A percentile compares a stretch with the other conserved stretches of the same genome.
These are phyloP conservation scores for Candida orba DNA, from an alignment of 805 yeast genomes.

Conservation along the genomic window DNA sequence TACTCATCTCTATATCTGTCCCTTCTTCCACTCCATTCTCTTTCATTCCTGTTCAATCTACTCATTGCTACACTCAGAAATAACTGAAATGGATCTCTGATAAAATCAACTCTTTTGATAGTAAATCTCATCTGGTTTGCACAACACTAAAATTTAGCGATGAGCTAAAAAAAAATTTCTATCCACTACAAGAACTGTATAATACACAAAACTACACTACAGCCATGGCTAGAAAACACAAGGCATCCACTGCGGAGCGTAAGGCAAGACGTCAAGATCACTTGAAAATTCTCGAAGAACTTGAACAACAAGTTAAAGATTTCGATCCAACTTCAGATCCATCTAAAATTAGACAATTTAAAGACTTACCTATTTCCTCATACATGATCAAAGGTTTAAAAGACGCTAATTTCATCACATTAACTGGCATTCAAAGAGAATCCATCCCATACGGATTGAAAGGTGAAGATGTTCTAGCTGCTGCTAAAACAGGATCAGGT, in stretches of 20 bases:
- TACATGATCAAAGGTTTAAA: conserved; percentile 65
- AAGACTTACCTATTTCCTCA: conserved; percentile 69
- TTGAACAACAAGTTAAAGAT: conserved; percentile 47
- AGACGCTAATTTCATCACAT: conserved; percentile 65
- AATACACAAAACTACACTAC: background rate
- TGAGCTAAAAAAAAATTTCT: conserved; percentile 1
- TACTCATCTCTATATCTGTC: background rate
- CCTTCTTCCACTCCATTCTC: background rate
- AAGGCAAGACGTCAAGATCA: conserved; percentile 32
- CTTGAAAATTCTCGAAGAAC: conserved; percentile 27
- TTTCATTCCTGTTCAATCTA: background rate
- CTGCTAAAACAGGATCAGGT: conserved; percentile 96
- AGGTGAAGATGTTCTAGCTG: conserved; percentile 89
- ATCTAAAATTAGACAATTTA: conserved; percentile 43
- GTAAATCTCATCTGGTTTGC: conserved; percentile 1
- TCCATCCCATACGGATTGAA: conserved; percentile 71
- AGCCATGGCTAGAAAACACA: conserved; percentile 31
- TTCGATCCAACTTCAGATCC: conserved; percentile 35
- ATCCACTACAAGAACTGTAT: background rate
- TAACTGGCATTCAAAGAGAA: conserved; percentile 83
- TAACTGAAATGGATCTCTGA: background rate
- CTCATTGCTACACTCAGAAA: background rate
- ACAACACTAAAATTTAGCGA: conserved; percentile 4
- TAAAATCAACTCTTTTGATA: no score
- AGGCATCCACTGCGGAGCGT: conserved; percentile 28